Conservation (phyloP, 192 early-diverging fungal species). For the Spinellus fusiger region DNA sequence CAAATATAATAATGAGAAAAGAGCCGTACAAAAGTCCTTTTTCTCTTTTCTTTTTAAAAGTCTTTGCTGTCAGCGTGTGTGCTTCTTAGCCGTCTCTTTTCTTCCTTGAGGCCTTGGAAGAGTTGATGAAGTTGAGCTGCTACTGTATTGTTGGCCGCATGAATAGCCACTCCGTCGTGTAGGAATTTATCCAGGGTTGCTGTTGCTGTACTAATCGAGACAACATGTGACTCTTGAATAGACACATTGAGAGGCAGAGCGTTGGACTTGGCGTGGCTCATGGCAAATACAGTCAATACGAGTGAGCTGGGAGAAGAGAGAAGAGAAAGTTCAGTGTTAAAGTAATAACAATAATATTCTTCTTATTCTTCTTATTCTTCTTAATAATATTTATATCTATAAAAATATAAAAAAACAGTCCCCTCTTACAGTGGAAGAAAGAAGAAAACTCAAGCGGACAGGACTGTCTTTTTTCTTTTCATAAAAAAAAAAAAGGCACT, state of each 20-base stretch:
- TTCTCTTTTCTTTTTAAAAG: neutral
- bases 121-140: constrained; percentile 31
- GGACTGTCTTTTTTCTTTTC: neutral
- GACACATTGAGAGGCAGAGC: constrained; percentile 24
- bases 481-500: no score
- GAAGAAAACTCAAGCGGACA: neutral
- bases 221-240: constrained; percentile 9
- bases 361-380: no score
- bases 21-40: neutral
- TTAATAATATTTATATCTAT: no score
- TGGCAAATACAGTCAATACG: neutral
- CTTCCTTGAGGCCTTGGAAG: constrained; percentile 24
- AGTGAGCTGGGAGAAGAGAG: neutral
- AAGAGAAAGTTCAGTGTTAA: neutral
- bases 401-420: no score
- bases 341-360: no score
- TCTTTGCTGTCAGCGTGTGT: neutral
- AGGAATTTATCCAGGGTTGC: constrained; percentile 28
- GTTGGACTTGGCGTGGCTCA: neutral
- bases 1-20: neutral
- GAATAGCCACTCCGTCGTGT: constrained; percentile 33
- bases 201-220: constrained; percentile 14
- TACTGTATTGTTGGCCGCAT: constrained; percentile 32
- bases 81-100: constrained; percentile 18
- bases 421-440: neutral